Conservation (phyloP, 768 basidiomycete species). For the Sarcodon sp. region DNA sequence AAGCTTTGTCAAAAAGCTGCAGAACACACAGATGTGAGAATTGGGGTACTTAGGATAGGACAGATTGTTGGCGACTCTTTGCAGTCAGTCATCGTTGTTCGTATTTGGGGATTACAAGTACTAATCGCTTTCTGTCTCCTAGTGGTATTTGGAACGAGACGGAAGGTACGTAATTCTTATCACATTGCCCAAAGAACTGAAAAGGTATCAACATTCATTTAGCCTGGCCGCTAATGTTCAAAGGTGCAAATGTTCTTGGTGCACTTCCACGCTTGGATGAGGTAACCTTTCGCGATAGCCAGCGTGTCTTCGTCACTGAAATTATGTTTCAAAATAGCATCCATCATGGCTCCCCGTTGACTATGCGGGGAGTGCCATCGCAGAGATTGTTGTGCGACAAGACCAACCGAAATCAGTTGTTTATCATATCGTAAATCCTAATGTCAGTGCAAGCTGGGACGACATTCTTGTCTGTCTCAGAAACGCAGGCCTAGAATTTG, state of each 20-base stretch:
- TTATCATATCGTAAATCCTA: conserved; percentile 26
- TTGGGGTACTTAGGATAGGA: conserved; percentile 33
- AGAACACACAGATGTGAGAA: conserved; percentile 12
- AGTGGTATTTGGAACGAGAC: conserved; percentile 43
- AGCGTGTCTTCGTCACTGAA: too few relatives aligned
- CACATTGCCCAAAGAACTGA: too few relatives aligned
- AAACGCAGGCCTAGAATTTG: conserved; percentile 24
- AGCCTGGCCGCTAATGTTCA: conserved; percentile 28
- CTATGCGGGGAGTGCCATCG: conserved; percentile 31
- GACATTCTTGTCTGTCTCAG: conserved; percentile 26
- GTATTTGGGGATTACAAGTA: not conserved
- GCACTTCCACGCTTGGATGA: conserved; percentile 20
- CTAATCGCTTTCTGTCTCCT: not conserved
- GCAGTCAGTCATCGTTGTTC: conserved; percentile 9
- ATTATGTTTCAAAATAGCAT: conserved; percentile 10
- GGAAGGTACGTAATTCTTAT: conserved; percentile 10
- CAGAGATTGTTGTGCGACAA: conserved; percentile 24
- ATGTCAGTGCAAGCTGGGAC: conserved; percentile 21
- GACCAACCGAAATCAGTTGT: conserved; percentile 10
- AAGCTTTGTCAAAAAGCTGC: conserved; percentile 34
- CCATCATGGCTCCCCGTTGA: conserved; percentile 43
- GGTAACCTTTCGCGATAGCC: conserved; percentile 2
- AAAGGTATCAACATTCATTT: too few relatives aligned
- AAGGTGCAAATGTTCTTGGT: conserved; percentile 27
- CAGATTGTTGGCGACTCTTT: conserved; percentile 41